These are phyloP conservation scores for Uromyces viciae-fabae DNA, from an alignment of 1,284 basidiomycete genomes.

Conservation along the genomic window DNA sequence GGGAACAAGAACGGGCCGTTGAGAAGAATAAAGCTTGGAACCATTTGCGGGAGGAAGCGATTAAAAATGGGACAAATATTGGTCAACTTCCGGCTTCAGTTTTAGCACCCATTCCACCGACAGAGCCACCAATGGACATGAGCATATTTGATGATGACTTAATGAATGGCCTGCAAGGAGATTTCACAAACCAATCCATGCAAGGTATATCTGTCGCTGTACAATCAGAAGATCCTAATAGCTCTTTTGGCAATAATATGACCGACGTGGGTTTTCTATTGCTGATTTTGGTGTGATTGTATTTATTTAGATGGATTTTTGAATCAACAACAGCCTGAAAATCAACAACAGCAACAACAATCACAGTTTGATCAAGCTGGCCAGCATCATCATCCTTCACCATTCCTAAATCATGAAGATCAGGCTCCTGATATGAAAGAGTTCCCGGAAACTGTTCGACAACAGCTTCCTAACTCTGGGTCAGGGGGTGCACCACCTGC, in stretches of 20 bases:
- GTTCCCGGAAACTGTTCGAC: slow-evolving; percentile 37
- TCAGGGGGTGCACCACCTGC: neutral
- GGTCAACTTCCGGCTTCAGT: slow-evolving; percentile 29
- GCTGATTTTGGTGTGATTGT: slow-evolving; percentile 42
- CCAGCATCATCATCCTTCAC: neutral
- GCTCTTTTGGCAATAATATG: slow-evolving; percentile 48
- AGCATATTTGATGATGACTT: slow-evolving; percentile 45
- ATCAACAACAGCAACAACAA: slow-evolving; percentile 43
- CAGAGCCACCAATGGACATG: slow-evolving; percentile 41
- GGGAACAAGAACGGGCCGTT: slow-evolving; percentile 48
- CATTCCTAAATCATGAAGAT: neutral
- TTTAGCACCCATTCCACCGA: slow-evolving; percentile 35
- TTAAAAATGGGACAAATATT: slow-evolving; percentile 47
- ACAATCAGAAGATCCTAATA: no score
- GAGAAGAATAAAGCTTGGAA: slow-evolving; percentile 50
- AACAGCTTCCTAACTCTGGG: slow-evolving; percentile 23
- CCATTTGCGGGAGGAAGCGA: slow-evolving; percentile 47
- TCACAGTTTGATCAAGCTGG: neutral
- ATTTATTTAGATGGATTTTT: slow-evolving; percentile 32
- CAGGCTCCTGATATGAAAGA: slow-evolving; percentile 34
- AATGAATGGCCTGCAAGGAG: slow-evolving; percentile 31
- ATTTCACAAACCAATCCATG: slow-evolving; percentile 3
- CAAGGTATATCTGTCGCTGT: no score
- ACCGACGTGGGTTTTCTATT: slow-evolving; percentile 44
- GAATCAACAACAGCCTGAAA: slow-evolving; percentile 23